Conservation (phyloP, 768 basidiomycete species). For the Cubamyces sp. region DNA sequence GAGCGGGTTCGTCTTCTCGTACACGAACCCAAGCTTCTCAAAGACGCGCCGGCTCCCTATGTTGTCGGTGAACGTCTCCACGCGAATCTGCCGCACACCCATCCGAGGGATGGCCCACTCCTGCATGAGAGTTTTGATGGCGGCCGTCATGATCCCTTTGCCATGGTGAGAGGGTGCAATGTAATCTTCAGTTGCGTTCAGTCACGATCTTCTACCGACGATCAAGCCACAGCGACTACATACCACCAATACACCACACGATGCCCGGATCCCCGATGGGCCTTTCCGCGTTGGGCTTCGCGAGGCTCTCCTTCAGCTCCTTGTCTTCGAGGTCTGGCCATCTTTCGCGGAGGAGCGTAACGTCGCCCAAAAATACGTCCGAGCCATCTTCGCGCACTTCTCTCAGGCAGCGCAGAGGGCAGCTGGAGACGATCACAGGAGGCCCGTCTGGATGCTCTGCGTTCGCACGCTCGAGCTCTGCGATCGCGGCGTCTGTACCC, state of each 20-base stretch:
- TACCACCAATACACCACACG: slow-evolving; percentile 66
- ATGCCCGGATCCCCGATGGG: slow-evolving; percentile 56
- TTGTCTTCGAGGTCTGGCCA: slow-evolving; percentile 40
- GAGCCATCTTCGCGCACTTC: slow-evolving; percentile 59
- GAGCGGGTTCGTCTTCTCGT: slow-evolving; percentile 44
- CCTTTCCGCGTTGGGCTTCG: slow-evolving; percentile 46
- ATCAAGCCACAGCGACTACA: slow-evolving; percentile 18
- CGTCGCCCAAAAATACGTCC: slow-evolving; percentile 56
- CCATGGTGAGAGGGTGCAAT: slow-evolving; percentile 64
- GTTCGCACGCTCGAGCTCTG: slow-evolving; percentile 35
- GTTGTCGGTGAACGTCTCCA: slow-evolving; percentile 55
- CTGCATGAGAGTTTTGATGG: slow-evolving; percentile 53
- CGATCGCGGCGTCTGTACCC: slow-evolving; percentile 37
- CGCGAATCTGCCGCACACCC: slow-evolving; percentile 52
- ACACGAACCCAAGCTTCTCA: slow-evolving; percentile 63
- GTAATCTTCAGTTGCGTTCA: slow-evolving; percentile 44
- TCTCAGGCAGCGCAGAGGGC: slow-evolving; percentile 55
- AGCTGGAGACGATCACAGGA: slow-evolving; percentile 43
- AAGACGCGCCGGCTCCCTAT: slow-evolving; percentile 65
- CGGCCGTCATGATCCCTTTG: slow-evolving; percentile 75
- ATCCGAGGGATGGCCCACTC: slow-evolving; percentile 70
- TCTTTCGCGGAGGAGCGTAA: slow-evolving; percentile 38
- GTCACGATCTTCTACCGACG: neutral
- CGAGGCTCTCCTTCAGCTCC: slow-evolving; percentile 40
- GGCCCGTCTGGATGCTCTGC: slow-evolving; percentile 20